Percentiles rank a stretch among this genome's conserved stretches.
phyloP scores from a whole-genome alignment of 1,284 basidiomycete species.

The Ceratobasidium theobromae region DNA sequence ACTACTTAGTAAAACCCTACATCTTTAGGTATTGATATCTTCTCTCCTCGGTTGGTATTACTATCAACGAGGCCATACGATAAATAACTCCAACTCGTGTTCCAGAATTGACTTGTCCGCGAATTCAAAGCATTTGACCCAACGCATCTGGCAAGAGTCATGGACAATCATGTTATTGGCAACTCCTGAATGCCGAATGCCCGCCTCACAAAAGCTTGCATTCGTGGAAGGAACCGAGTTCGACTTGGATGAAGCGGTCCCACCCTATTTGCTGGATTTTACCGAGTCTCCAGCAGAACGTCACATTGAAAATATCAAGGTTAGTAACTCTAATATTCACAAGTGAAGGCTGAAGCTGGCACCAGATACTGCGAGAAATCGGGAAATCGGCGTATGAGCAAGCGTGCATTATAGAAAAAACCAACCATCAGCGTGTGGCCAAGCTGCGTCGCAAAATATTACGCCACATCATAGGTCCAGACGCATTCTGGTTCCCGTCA shows the following conservation, averaged over 20 bases:
- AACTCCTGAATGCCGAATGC: constrained; percentile 61
- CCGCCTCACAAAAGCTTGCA: constrained; percentile 57
- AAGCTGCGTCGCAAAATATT: constrained; percentile 57
- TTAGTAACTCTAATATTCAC: constrained; percentile 40
- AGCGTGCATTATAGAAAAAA: constrained; percentile 49
- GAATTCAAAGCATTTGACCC: constrained; percentile 62
- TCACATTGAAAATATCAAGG: constrained; percentile 80
- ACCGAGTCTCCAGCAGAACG: constrained; percentile 68
- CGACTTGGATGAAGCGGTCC: constrained; percentile 58
- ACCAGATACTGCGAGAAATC: constrained; percentile 66
- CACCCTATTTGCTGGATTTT: constrained; percentile 73
- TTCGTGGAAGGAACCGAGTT: constrained; percentile 52
- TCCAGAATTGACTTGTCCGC: constrained; percentile 59
- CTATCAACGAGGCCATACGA: not conserved
- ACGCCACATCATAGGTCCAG: constrained; percentile 61
- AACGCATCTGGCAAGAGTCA: constrained; percentile 83
- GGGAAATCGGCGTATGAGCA: constrained; percentile 56
- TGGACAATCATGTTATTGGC: constrained; percentile 69
- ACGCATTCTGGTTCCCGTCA: constrained; percentile 62
- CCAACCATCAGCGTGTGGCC: constrained; percentile 39
- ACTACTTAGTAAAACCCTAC: constrained; percentile 11
- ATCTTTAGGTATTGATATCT: constrained; percentile 67
- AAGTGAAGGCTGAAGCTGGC: not conserved
- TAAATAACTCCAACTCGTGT: not conserved
- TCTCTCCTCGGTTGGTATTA: constrained; percentile 63